Evolutionary conservation across 2,329 filamentous ascomycete species (phyloP).

Genomic region (Sphaerulina musiva): DNA sequence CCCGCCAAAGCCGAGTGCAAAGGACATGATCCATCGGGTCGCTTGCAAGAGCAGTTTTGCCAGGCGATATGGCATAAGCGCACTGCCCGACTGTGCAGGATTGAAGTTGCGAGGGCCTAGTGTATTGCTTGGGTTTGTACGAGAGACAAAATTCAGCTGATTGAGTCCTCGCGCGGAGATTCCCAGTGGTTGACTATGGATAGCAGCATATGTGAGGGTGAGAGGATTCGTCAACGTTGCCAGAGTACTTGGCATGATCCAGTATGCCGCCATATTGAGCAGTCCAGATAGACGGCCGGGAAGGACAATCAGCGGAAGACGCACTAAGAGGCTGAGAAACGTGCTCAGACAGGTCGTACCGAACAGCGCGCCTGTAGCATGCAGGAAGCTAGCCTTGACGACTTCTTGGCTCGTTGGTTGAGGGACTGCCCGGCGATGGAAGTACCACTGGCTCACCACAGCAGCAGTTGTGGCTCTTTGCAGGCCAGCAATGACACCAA

Average conservation of each 20-base stretch:
- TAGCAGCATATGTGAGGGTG: constrained; percentile 84
- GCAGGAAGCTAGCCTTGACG: constrained; percentile 72
- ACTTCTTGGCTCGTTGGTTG: constrained; percentile 71
- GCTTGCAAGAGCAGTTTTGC: constrained; percentile 88
- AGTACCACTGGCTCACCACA: constrained; percentile 98
- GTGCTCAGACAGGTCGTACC: constrained; percentile 88
- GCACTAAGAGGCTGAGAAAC: constrained; percentile 69
- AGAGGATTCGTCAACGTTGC: constrained; percentile 83
- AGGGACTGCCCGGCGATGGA: constrained; percentile 79
- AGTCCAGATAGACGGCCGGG: constrained; percentile 67
- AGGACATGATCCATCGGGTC: constrained; percentile 83
- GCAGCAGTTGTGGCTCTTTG: constrained; percentile 89
- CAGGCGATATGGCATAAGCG: constrained; percentile 64
- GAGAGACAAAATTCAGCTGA: constrained; percentile 73
- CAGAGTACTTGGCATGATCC: constrained; percentile 77
- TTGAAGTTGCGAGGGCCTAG: constrained; percentile 35
- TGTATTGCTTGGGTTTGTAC: constrained; percentile 66
- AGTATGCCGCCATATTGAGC: constrained; percentile 65
- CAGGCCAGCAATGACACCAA: constrained; percentile 78
- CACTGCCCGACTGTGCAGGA: constrained; percentile 31
- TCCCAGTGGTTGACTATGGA: constrained; percentile 78
- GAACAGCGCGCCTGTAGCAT: constrained; percentile 79
- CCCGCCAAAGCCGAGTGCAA: constrained; percentile 85
- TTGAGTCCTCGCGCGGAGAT: constrained; percentile 71
- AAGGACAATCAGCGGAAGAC: constrained; percentile 77